These are phyloP conservation scores for Lasiosphaeria hispida DNA, from an alignment of 495 filamentous ascomycete genomes.

Conservation along the genomic window DNA sequence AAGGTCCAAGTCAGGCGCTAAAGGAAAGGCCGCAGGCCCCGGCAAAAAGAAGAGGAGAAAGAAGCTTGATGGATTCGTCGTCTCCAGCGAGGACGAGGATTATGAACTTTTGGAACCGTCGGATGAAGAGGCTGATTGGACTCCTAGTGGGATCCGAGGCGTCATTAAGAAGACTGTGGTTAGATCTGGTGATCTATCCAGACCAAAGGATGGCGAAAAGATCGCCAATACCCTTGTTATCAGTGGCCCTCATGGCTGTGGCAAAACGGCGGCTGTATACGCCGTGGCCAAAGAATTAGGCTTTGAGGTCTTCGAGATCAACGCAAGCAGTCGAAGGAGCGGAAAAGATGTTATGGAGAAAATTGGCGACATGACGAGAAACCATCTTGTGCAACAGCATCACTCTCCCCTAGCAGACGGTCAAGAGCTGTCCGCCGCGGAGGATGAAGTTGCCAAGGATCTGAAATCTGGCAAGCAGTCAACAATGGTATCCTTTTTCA, in stretches of 20 bases:
- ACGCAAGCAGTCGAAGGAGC: constrained; percentile 73
- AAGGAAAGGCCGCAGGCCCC: constrained; percentile 36
- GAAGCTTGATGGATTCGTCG: constrained; percentile 78
- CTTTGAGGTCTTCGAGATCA: constrained; percentile 95
- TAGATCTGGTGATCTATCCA: constrained; percentile 49
- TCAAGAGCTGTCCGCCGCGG: constrained; percentile 16
- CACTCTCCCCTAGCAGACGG: constrained; percentile 25
- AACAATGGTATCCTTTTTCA: constrained; percentile 81
- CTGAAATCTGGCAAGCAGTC: constrained; percentile 67
- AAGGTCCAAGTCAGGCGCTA: constrained; percentile 43
- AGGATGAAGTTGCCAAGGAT: constrained; percentile 54
- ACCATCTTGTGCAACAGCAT: constrained; percentile 71
- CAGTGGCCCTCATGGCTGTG: constrained; percentile 86
- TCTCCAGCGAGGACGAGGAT: constrained; percentile 79
- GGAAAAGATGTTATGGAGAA: constrained; percentile 88
- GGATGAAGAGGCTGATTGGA: constrained; percentile 60
- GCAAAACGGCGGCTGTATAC: constrained; percentile 90
- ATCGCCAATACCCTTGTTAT: constrained; percentile 68
- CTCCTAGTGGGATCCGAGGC: constrained; percentile 36
- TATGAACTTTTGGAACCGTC: constrained; percentile 71
- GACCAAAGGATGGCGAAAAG: constrained; percentile 43
- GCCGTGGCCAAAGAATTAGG: constrained; percentile 94
- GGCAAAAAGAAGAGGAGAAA: constrained; percentile 71
- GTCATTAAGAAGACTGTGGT: constrained; percentile 60
- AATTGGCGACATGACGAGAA: constrained; percentile 94